Base-by-base conservation (phyloP, 2,329 filamentous ascomycete species). In the Paecilomyces variotii region DNA sequence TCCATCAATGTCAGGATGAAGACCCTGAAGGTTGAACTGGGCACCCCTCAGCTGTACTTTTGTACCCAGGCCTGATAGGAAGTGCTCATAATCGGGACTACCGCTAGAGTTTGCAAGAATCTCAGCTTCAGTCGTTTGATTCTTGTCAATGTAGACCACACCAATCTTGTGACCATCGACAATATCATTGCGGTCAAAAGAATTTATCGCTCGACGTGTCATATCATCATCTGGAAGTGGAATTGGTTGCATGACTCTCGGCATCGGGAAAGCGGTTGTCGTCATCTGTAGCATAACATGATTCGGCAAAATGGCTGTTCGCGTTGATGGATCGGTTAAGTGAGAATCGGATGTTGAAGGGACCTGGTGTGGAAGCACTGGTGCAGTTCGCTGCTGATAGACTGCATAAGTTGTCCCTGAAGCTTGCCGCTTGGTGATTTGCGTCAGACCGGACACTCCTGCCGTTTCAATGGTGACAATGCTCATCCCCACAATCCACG, bases 121-220 rank as follows among this genome's bases (percentile, higher is more conserved):
- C 58, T 95, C 90, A 0, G 81, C 78, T 72, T 97, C 94, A 1
- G 86, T 77, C 0, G 84, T 90, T 74, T 99, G 94, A 5, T 88
- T 88, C 66, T 95, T 87, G 57, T 89, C 91, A 62, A 97, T 88
- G 73, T 97, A 99, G 49, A 99, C 87, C 25, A 99, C 88, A 14
- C 94, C 94, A 50, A 96, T 88, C 74, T 96, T 97, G 79, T 97
- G 91, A 5, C 91, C 91, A 73, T 99, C 94, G 3, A 99, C 87
- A 7, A 91, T 92, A 39, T 93, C 88, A 63, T 86, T 95, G 32
- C 87, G 86, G 73, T 99, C 94, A 72, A 99, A 95, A 11, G 85
- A 80, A 39, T 84, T 83, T 45, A 99, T 87, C 0, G 90, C 88
- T 64, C 93, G 85, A 39, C 85, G 82, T 1, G 87, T 85, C 32